These are phyloP conservation scores for Hericium coralloides DNA, from an alignment of 768 basidiomycete species.

Conservation along the genomic window DNA sequence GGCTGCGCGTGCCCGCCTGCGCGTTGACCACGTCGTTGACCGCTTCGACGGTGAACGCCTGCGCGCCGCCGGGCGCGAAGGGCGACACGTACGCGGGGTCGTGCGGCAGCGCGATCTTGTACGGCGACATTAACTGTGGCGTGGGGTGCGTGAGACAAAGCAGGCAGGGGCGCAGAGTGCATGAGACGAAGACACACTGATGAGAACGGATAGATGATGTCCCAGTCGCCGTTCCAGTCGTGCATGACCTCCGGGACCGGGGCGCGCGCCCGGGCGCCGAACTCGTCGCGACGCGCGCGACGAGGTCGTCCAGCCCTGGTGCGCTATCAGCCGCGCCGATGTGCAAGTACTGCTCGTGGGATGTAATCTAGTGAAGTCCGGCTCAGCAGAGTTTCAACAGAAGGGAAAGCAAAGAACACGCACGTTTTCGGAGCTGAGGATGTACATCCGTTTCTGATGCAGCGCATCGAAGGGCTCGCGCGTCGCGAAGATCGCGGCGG, in stretches of 20 bases:
- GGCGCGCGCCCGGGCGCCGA: constrained; percentile 37
- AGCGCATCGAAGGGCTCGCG: constrained; percentile 64
- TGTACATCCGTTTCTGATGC: constrained; percentile 84
- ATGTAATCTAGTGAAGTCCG: constrained; percentile 45
- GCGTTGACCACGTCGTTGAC: constrained; percentile 47
- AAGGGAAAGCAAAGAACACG: constrained; percentile 16
- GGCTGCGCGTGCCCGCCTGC: constrained; percentile 51
- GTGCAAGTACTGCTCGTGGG: constrained; percentile 65
- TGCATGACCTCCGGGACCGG: constrained; percentile 51
- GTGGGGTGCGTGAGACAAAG: constrained; percentile 1
- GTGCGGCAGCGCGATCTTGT: constrained; percentile 61
- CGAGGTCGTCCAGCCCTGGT: constrained; percentile 61
- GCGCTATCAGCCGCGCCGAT: constrained; percentile 77
- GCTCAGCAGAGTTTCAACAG: not conserved
- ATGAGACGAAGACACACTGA: constrained; percentile 42
- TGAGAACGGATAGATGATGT: constrained; percentile 75
- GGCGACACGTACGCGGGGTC: constrained; percentile 24
- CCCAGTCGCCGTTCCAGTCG: constrained; percentile 83
- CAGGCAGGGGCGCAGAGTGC: not conserved
- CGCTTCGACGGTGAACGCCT: constrained; percentile 45
- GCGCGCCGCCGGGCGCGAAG: constrained; percentile 15
- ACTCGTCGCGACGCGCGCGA: constrained; percentile 49
- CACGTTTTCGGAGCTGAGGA: constrained; percentile 83
- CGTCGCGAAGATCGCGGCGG: constrained; percentile 54
- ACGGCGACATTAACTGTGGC: constrained; percentile 72